Percentiles rank a stretch among this genome's conserved stretches.
Evolutionary conservation across 768 basidiomycete species (phyloP).

Genomic region (Suillus brevipes): DNA sequence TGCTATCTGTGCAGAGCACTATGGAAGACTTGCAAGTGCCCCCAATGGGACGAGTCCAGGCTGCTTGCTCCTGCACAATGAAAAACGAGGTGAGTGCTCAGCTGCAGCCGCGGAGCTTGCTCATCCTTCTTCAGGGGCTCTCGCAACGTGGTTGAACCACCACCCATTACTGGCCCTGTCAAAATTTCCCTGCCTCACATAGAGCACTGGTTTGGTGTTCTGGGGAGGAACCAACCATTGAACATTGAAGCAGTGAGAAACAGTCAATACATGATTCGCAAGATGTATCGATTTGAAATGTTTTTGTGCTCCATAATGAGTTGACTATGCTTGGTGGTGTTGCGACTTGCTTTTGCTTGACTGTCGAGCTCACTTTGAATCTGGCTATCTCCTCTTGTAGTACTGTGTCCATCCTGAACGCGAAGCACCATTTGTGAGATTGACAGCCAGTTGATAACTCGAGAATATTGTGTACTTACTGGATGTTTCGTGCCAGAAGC

Average conservation of each 20-base stretch:
- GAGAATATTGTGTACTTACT: too few species aligned
- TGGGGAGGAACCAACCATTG: not conserved
- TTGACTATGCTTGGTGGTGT: too few species aligned
- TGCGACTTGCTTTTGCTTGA: too few species aligned
- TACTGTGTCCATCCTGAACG: too few species aligned
- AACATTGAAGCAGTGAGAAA: not conserved
- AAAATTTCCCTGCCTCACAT: not conserved
- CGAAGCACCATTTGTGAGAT: too few species aligned
- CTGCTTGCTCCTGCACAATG: slow-evolving; percentile 36
- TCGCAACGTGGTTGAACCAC: not conserved
- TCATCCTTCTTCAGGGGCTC: slow-evolving; percentile 17
- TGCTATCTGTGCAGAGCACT: slow-evolving; percentile 48
- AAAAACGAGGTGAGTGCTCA: slow-evolving; percentile 42
- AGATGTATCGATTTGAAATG: not conserved
- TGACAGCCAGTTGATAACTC: too few species aligned
- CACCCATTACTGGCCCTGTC: not conserved
- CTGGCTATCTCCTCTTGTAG: too few species aligned
- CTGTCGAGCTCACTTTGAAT: too few species aligned
- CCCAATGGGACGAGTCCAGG: slow-evolving; percentile 61
- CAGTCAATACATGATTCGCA: not conserved
- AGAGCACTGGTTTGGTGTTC: not conserved
- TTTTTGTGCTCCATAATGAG: not conserved
- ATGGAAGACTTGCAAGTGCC: slow-evolving; percentile 68
- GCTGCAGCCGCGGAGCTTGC: slow-evolving; percentile 34
- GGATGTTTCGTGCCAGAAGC: too few species aligned